Base-by-base conservation (phyloP, 106 monocot genomes). In the Phalaenopsis aphrodite region DNA sequence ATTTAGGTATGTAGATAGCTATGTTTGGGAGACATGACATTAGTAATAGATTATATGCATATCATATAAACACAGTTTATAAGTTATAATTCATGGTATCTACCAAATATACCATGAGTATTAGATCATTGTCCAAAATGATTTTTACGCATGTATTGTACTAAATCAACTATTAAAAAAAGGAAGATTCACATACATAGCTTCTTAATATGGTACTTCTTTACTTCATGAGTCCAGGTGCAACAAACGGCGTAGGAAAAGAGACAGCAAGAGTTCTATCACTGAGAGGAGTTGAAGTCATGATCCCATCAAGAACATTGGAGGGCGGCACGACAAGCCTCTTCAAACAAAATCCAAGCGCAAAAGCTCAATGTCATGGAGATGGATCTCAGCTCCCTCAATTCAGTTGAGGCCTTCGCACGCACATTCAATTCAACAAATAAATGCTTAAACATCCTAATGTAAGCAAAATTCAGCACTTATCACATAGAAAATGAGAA, bases 231-330 rank as follows among this genome's bases (percentile, higher is more conserved):
- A 64, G 64, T 77, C 68, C 48, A 96, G 93, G 91, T 42, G 90
- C 87, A 73, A 94, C 93, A 58, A 92, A 79, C 86, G 96, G 93
- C 4, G 92, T 96, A 48, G 96, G 96, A 30, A 88, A 88, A 79
- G 96, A 96, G 86, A 92, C 96, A 12, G 93, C 90, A 49, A 80
- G 94, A 82, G 64, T 64, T 64, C 87, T 96, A 5, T 92, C 96
- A 36, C 77, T 94, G 45, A 83, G 90, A 23, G 64, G 64, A n/a
- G 96, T 91, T 67, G 85, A 86, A 65, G 91, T 94, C 61, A 87
- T 96, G 46, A 87, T 92, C 55, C 86, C 94, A 64, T 87, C 87
- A 41, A 56, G 90, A 43, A 88, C 87, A 37, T 21, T 87, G 58
- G 92, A 94, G 30, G 87, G 81, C 17, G 93, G 92, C n/a, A 30